Conservation (phyloP, 352 stramenopile species). For the Phytopythium helicoides region DNA sequence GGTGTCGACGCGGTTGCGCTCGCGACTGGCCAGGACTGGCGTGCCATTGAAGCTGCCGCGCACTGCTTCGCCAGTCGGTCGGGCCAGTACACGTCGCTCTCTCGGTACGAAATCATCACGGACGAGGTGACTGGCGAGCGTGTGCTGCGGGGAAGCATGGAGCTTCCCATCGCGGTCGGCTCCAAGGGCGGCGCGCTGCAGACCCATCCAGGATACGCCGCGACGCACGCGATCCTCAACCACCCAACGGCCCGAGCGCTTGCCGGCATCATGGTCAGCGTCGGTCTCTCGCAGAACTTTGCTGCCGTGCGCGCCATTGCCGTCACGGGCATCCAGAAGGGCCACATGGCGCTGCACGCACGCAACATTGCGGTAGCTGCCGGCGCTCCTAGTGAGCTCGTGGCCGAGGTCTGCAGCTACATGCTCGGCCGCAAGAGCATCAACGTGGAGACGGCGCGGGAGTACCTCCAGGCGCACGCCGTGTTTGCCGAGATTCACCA, state of each 20-base stretch:
- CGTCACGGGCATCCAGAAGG: constrained; percentile 85
- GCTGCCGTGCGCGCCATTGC: constrained; percentile 81
- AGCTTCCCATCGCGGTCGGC: constrained; percentile 79
- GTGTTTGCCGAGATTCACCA: constrained; percentile 73
- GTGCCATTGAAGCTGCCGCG: constrained; percentile 76
- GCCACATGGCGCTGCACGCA: constrained; percentile 85
- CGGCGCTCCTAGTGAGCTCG: constrained; percentile 73
- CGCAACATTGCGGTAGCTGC: constrained; percentile 85
- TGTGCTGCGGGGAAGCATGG: constrained; percentile 65
- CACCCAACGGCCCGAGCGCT: constrained; percentile 62
- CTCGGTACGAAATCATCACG: constrained; percentile 60
- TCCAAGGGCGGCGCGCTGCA: constrained; percentile 81
- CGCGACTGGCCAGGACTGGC: constrained; percentile 83
- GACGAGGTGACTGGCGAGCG: constrained; percentile 29
- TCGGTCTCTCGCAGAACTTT: constrained; percentile 87
- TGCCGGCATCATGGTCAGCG: constrained; percentile 71
- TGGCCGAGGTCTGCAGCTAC: constrained; percentile 83
- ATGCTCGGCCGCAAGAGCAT: constrained; percentile 80
- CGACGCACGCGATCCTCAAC: constrained; percentile 75
- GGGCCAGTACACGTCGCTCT: constrained; percentile 80
- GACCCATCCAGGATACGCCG: constrained; percentile 76
- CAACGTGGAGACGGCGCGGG: constrained; percentile 81
- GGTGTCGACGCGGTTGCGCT: constrained; percentile 79
- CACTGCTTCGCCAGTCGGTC: constrained; percentile 82
- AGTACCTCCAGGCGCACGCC: constrained; percentile 79